Base-by-base conservation (phyloP, 2,329 filamentous ascomycete genomes). In the Xenosphaeropsis pyriputrescens region DNA sequence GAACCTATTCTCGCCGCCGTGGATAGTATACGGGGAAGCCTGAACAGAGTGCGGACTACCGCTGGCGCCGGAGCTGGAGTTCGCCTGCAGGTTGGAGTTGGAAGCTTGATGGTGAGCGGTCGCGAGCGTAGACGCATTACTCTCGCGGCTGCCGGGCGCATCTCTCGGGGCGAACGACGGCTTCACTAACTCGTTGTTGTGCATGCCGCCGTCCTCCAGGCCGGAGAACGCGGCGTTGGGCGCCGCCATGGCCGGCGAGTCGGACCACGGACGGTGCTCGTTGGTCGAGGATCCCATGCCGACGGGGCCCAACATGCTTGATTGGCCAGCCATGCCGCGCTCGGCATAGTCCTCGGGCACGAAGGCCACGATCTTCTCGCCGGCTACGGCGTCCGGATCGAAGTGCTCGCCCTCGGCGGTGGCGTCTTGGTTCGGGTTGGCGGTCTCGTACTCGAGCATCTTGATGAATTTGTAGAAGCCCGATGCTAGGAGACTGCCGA, bases 381-480 rank as follows among this genome's bases (percentile, higher is more conserved):
- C 5, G 22, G 4, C 12, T 11, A 26, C 8, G 22, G 22, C 22
- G 12, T 26, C 22, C 12, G 22, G 22, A 11, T 26, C 12, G 30
- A 15, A 15, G 30, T 15, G 16, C 30, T 32, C 16, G n/a, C 5
- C n/a, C 30, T 32, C 16, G 5, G 12, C 30, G 3, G 33, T 18
- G 3, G 13, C 18, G 31, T 70, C 67, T 47, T 68, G 66, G 6
- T 61, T 64, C 0, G 62, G 62, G 47, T 71, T 70, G 39, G 60
- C 60, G 11, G 58, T 64, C 45, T 65, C 56, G 49, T 72, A 74
- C 39, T 72, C 61, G 22, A 73, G 55, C 19, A 56, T 50, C 49
- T 69, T 70, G 39, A 75, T 55, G 3, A 68, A 43, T 41, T 59
- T 61, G 54, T 71, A 75, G 15, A 70, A 58, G 6, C 42, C 55